These are phyloP conservation scores for Xylariaceae sp. DNA, from an alignment of 2,329 filamentous ascomycete genomes.

Conservation along the genomic window DNA sequence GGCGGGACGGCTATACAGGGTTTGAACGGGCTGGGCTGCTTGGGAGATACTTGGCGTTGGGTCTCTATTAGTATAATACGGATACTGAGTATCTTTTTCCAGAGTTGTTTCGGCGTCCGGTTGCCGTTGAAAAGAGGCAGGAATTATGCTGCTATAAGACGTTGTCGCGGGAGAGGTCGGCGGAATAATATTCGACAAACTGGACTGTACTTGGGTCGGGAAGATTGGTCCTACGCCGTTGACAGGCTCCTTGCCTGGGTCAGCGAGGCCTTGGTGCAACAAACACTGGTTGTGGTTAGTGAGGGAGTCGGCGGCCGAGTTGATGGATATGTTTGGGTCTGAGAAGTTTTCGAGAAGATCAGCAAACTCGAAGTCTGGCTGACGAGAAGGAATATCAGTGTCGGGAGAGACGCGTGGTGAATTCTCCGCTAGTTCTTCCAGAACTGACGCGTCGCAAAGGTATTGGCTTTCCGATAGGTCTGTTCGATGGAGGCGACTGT, in stretches of 20 bases:
- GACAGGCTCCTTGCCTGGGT: slow-evolving; percentile 2
- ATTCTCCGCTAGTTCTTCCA: slow-evolving; percentile 3
- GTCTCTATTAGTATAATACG: slow-evolving; percentile 5
- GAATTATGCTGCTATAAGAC: slow-evolving; percentile 9
- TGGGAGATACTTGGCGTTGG: slow-evolving; percentile 22
- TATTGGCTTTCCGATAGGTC: slow-evolving; percentile 14
- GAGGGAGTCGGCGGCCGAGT: slow-evolving; percentile 3
- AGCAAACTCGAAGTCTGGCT: slow-evolving; percentile 21
- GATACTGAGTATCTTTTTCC: slow-evolving; percentile 13
- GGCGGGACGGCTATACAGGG: slow-evolving; percentile 21
- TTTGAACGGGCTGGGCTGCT: slow-evolving; percentile 28
- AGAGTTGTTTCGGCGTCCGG: slow-evolving; percentile 6
- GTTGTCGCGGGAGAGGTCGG: slow-evolving; percentile 4
- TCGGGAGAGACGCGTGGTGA: neutral
- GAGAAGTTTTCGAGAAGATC: slow-evolving; percentile 7
- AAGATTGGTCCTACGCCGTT: slow-evolving; percentile 5
- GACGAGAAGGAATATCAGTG: slow-evolving; percentile 28
- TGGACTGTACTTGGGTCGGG: slow-evolving; percentile 10
- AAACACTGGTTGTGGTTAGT: slow-evolving; percentile 2
- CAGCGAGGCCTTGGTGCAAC: slow-evolving; percentile 1
- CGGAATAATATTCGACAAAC: slow-evolving; percentile 1
- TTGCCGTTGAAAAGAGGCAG: slow-evolving; percentile 9
- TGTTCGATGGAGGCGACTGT: slow-evolving; percentile 11
- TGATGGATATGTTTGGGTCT: slow-evolving; percentile 10
- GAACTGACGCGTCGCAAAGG: neutral